Conservation (phyloP, 345 rosid species). For the Cardiospermum halicacabum region DNA sequence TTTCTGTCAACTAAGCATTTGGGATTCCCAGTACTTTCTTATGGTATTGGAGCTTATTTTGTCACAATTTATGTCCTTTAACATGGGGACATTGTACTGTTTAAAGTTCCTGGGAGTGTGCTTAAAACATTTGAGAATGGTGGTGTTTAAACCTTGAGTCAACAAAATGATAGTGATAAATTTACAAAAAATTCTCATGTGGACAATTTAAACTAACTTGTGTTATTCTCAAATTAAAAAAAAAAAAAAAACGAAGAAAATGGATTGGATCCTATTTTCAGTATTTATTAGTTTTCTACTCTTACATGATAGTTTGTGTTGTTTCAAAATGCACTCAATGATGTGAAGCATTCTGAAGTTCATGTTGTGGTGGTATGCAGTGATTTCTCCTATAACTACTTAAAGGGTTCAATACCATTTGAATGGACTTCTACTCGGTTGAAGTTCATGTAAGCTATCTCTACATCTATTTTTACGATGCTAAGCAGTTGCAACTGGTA, state of each 20-base stretch:
- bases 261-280: background rate
- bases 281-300: background rate
- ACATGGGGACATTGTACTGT: background rate
- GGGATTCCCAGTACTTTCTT: background rate
- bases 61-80: background rate
- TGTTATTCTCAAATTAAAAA: too few relatives aligned
- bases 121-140: background rate
- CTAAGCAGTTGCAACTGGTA: constrained; percentile 3
- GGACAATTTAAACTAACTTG: too few relatives aligned
- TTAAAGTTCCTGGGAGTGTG: background rate
- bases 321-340: background rate
- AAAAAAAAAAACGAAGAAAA: too few relatives aligned
- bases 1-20: background rate
- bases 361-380: constrained; percentile 24
- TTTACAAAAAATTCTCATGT: too few relatives aligned
- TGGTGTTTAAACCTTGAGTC: background rate
- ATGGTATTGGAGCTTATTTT: background rate
- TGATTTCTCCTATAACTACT: constrained; percentile 54
- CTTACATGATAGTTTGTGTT: background rate
- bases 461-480: background rate
- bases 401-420: constrained; percentile 48
- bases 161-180: too few relatives aligned
- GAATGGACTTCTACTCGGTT: constrained; percentile 51
- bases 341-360: background rate
- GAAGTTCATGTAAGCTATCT: constrained; percentile 41